Evolutionary conservation across 495 filamentous ascomycete species (phyloP), one percentile per base, ranked within the genome.

Genomic region (Letharia columbiana): DNA sequence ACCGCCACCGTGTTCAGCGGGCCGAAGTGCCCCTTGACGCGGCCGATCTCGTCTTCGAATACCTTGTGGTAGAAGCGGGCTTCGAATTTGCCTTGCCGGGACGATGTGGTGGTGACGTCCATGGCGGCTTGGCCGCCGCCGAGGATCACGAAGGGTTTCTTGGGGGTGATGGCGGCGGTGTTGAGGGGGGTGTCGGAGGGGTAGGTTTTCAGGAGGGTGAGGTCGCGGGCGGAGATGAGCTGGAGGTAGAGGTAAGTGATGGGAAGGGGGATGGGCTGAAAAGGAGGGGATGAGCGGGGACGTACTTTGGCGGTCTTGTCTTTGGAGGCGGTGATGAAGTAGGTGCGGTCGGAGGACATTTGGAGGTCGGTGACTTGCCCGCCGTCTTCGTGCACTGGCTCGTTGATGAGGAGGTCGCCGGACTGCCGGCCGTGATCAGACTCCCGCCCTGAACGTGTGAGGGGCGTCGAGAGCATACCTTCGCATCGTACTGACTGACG

Each of bases 1-100:
- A 91, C 90, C 44, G 92, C 91, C 71, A 98, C 83, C 70, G 88
- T 87, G 79, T 92, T 92, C 70, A 97, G 83, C 61, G 92, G 93
- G 75, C 94, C 94, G 79, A 98, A 98, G 78, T 98, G 94, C 58
- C 94, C 94, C 71, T 91, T 83, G 69, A 98, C 94, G 77, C 94
- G 86, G 68, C 94, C 95, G 75, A 97, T 95, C 82, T 98, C 94
- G 75, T 97, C 93, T 78, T 96, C 91, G 76, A 98, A 97, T 72
- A 98, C 86, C 82, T 93, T 96, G 85, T 98, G 94, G 82, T 96
- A 98, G 83, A 98, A 97, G 61, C 94, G 85, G 35, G 94, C 95
- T 77, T 98, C 94, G 82, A 98, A 98, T 78, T 97, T 97, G 77
- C 94, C 94, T 78, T 98, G 94, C 60, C 94, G 84, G 15, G 90